Conservation (phyloP, 352 stramenopile species). For the Pythium catenulatum region DNA sequence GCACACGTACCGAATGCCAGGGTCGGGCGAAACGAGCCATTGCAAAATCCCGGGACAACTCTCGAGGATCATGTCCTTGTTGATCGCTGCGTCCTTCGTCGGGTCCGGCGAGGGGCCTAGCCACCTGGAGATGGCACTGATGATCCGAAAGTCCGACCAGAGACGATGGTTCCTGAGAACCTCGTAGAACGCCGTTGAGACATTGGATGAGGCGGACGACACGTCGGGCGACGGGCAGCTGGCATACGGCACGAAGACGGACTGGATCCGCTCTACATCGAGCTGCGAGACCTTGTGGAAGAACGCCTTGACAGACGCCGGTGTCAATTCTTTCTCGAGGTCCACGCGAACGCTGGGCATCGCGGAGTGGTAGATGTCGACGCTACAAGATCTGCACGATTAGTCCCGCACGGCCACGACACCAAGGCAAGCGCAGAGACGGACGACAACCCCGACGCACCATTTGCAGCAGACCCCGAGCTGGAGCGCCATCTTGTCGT, state of each 20-base stretch:
- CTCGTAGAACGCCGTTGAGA: constrained; percentile 81
- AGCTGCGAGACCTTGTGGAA: constrained; percentile 87
- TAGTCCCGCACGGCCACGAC: background rate
- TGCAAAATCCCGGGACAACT: constrained; percentile 86
- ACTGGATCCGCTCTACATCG: constrained; percentile 83
- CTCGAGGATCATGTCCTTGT: constrained; percentile 71
- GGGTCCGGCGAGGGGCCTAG: constrained; percentile 62
- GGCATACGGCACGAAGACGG: constrained; percentile 63
- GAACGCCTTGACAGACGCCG: constrained; percentile 82
- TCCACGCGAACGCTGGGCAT: constrained; percentile 85
- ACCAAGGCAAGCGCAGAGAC: background rate
- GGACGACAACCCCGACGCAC: constrained; percentile 54
- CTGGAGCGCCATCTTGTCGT: constrained; percentile 85
- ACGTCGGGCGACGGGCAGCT: background rate
- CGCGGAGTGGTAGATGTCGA: constrained; percentile 91
- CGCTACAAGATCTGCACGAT: constrained; percentile 60
- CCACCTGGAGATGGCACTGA: constrained; percentile 89
- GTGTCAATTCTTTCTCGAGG: constrained; percentile 88
- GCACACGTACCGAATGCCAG: constrained; percentile 76
- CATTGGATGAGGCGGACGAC: background rate
- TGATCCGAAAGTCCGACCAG: constrained; percentile 89
- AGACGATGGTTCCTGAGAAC: constrained; percentile 86
- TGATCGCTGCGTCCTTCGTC: constrained; percentile 62
- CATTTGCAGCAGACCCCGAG: constrained; percentile 81
- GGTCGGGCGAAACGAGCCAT: constrained; percentile 87